Percentiles rank a stretch among this genome's conserved stretches.
These are phyloP conservation scores for Hypholoma fasciculare DNA, from an alignment of 768 basidiomycete species.

Conservation along the genomic window DNA sequence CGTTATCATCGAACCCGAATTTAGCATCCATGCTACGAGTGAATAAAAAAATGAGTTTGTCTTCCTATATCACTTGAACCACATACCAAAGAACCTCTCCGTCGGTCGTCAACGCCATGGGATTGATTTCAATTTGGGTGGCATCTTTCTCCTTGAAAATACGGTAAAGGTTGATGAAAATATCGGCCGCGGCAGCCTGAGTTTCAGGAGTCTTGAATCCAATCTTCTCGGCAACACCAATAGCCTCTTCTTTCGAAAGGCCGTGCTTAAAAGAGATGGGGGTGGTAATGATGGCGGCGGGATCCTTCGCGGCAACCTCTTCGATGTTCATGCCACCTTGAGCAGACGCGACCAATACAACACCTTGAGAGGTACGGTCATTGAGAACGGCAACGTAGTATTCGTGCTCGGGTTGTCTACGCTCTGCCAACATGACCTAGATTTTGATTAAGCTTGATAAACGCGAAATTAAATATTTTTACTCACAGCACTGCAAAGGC, in stretches of 20 bases:
- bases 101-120: conserved; percentile 88
- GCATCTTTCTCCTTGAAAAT: conserved; percentile 99
- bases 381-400: conserved; percentile 98
- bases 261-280: conserved; percentile 87
- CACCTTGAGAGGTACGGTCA: conserved; percentile 85
- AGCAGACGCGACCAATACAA: conserved; percentile 89
- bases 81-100: conserved; percentile 90
- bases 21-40: conserved; percentile 94
- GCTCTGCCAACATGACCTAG: conserved; percentile 97
- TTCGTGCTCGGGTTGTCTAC: conserved; percentile 90
- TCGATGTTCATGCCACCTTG: conserved; percentile 99
- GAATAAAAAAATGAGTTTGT: conserved; percentile 6
- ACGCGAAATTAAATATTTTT: not conserved
- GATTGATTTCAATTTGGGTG: conserved; percentile 99
- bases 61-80: not conserved
- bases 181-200: conserved; percentile 85
- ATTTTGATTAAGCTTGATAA: not conserved
- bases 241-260: conserved; percentile 68
- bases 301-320: conserved; percentile 96
- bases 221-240: conserved; percentile 82
- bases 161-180: conserved; percentile 91
- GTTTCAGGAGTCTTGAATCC: conserved; percentile 78
- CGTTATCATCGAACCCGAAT: conserved; percentile 99
- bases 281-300: conserved; percentile 91
- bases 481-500: conserved; percentile 92